Percentiles rank a stretch among this genome's conserved stretches.
These are phyloP conservation scores for Diphasiastrum complanatum DNA, from an alignment of 83 land plant species.

Conservation along the genomic window DNA sequence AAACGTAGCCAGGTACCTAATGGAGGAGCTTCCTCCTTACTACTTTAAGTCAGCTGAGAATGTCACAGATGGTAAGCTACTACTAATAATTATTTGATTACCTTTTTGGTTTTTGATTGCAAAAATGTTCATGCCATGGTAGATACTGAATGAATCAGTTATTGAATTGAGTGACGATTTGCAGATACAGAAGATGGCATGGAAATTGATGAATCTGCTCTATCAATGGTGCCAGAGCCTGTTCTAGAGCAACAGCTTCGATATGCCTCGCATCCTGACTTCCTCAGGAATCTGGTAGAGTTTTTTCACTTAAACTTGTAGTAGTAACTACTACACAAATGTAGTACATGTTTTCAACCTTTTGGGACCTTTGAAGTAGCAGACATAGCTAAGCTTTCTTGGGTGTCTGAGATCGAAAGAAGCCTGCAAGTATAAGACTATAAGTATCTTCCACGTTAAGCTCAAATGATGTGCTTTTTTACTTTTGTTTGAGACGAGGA, in stretches of 20 bases:
- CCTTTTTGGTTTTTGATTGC: background rate
- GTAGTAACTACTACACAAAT: too few species aligned
- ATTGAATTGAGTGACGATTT: background rate
- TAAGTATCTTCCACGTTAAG: too few species aligned
- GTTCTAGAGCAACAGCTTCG: conserved; percentile 22
- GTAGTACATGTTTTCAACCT: too few species aligned
- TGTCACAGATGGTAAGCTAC: conserved; percentile 29
- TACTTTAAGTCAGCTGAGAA: conserved; percentile 22
- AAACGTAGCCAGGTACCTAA: conserved; percentile 43
- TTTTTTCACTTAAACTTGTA: background rate
- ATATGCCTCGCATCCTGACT: conserved; percentile 13
- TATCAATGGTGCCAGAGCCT: conserved; percentile 10
- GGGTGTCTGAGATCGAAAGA: too few species aligned
- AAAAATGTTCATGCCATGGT: conserved; percentile 8
- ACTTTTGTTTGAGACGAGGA: too few species aligned
- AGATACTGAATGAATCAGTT: background rate
- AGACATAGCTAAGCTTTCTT: too few species aligned
- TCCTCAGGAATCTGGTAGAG: conserved; percentile 19
- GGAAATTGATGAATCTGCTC: conserved; percentile 11
- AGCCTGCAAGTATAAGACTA: too few species aligned
- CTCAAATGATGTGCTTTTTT: too few species aligned
- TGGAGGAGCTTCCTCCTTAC: conserved; percentile 53
- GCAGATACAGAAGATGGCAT: conserved; percentile 21
- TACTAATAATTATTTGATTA: background rate
- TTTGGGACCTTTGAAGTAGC: too few species aligned